phyloP scores from a whole-genome alignment of 257 asterid genomes.

The Petunia secreta region DNA sequence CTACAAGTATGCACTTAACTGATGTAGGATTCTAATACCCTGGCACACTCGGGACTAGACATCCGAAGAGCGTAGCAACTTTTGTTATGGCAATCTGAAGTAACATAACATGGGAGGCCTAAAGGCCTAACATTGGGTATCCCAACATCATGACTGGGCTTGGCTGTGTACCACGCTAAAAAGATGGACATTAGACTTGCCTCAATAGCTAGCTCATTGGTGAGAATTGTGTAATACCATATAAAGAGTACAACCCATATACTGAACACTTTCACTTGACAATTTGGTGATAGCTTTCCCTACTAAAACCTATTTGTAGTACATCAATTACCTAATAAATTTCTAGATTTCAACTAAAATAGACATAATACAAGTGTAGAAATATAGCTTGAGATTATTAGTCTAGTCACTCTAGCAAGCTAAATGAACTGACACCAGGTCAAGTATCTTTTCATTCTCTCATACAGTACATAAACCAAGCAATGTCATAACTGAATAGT shows the following conservation, averaged over 20 bases:
- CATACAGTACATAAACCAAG: slow-evolving; percentile 1
- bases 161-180: neutral
- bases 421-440: neutral
- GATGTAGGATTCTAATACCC: neutral
- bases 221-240: neutral
- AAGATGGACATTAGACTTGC: neutral
- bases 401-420: slow-evolving; percentile 1
- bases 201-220: neutral
- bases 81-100: too few species aligned
- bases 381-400: neutral
- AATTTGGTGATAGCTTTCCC: neutral
- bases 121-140: neutral
- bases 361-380: too few species aligned
- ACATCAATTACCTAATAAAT: neutral
- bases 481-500: neutral
- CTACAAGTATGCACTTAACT: neutral
- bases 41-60: neutral
- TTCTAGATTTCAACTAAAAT: neutral
- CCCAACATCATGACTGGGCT: neutral
- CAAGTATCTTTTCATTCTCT: slow-evolving; percentile 4
- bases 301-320: neutral
- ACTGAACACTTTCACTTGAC: neutral
- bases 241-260: neutral
- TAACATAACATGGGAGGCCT: neutral
- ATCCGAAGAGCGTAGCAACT: neutral